Conservation (phyloP, 2,329 filamentous ascomycete species). For the Colletotrichum cordylinicola region DNA sequence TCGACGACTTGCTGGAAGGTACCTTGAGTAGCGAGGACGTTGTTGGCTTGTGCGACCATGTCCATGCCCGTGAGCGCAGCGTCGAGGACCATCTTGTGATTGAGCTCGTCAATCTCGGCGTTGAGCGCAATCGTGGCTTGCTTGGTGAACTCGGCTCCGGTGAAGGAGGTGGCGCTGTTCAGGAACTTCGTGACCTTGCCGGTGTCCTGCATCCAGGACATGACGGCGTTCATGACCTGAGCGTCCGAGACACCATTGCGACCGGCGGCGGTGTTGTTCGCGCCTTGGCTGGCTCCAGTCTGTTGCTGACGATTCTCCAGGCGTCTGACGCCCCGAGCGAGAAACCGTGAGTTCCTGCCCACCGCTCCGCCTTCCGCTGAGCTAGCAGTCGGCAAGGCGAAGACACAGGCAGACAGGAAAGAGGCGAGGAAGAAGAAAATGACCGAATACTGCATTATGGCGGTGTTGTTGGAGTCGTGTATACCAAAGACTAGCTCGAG, state of each 20-base stretch:
- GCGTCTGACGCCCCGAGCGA: not conserved
- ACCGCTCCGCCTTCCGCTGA: not conserved
- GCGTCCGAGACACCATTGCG: conserved; percentile 20
- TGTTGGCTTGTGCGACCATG: conserved; percentile 21
- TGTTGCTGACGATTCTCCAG: not conserved
- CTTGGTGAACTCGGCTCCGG: conserved; percentile 25
- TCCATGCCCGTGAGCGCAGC: conserved; percentile 13
- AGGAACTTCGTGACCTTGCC: conserved; percentile 26
- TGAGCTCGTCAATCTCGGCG: conserved; percentile 27
- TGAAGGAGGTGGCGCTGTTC: conserved; percentile 24
- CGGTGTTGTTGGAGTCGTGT: not conserved
- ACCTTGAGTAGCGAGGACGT: conserved; percentile 24
- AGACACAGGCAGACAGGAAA: not conserved
- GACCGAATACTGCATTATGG: conserved; percentile 12
- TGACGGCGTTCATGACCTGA: conserved; percentile 25
- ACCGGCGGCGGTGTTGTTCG: not conserved
- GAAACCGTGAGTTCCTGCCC: not conserved
- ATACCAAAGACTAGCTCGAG: conserved; percentile 3
- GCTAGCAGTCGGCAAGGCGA: conserved; percentile 15
- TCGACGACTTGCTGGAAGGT: conserved; percentile 26
- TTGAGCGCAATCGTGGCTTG: conserved; percentile 27
- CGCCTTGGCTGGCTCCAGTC: not conserved
- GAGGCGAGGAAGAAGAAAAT: conserved; percentile 6
- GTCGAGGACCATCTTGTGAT: conserved; percentile 27
- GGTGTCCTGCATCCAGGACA: conserved; percentile 25